Conservation (phyloP, 352 stramenopile species). For the Pythium insidiosum region DNA sequence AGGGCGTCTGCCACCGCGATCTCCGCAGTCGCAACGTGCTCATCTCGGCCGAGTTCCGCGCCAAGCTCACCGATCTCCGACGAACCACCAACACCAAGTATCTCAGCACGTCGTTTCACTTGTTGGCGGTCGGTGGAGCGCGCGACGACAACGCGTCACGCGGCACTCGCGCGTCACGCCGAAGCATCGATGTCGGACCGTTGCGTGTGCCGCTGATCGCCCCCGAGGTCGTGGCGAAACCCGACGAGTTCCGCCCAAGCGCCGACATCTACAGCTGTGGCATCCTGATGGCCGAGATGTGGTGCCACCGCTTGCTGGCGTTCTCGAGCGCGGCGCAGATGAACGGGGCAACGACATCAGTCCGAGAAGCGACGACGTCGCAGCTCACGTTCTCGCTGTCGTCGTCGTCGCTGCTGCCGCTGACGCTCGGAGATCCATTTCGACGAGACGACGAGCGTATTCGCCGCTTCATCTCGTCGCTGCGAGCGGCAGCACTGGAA, state of each 20-base stretch:
- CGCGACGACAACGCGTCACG: no score
- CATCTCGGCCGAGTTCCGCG: conserved; percentile 36
- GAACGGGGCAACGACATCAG: conserved; percentile 8
- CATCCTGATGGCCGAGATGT: conserved; percentile 47
- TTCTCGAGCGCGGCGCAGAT: conserved; percentile 14
- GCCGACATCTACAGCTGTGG: conserved; percentile 54
- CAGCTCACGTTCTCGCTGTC: no score
- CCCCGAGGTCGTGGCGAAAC: conserved; percentile 32
- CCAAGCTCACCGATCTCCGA: conserved; percentile 55
- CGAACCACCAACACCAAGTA: conserved; percentile 27
- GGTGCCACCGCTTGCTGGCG: conserved; percentile 37
- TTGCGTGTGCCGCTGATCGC: conserved; percentile 27
- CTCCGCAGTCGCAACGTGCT: conserved; percentile 66
- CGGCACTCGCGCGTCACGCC: no score
- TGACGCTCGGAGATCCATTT: no score
- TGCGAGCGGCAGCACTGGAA: no score
- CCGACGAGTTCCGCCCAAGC: conserved; percentile 17
- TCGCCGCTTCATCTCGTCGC: no score
- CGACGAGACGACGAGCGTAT: no score
- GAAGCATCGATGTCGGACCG: no score
- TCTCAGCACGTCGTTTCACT: conserved; percentile 7
- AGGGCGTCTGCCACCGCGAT: conserved; percentile 44
- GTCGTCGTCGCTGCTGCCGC: no score
- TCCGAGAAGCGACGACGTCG: no score
- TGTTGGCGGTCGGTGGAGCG: no score